These are phyloP conservation scores for Microbotryum intermedium DNA, from an alignment of 1,284 basidiomycete genomes.

Conservation along the genomic window DNA sequence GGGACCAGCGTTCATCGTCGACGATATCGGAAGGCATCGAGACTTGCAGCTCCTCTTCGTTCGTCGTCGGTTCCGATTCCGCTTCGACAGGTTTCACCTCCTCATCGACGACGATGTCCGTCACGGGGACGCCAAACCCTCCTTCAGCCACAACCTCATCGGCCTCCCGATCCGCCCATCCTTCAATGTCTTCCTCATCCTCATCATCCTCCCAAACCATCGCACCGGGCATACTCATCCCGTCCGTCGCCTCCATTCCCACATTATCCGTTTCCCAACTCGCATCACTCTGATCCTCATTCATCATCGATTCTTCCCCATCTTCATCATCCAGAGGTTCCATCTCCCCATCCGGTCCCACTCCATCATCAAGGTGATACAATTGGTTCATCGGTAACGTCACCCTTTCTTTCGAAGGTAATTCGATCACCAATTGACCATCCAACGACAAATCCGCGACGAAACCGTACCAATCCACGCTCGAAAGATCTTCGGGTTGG, in stretches of 20 bases:
- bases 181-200: conserved; percentile 28
- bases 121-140: conserved; percentile 22
- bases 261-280: conserved; percentile 5
- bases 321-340: conserved; percentile 4
- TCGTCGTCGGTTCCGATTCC: background rate
- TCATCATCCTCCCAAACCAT: conserved; percentile 16
- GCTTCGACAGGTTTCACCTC: conserved; percentile 9
- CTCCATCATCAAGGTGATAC: conserved; percentile 29
- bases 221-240: conserved; percentile 6
- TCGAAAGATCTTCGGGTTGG: conserved; percentile 22
- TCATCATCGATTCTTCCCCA: conserved; percentile 7
- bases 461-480: conserved; percentile 44
- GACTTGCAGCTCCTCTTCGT: background rate
- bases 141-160: conserved; percentile 13
- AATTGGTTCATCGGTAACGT: conserved; percentile 30
- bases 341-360: conserved; percentile 15
- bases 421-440: conserved; percentile 39
- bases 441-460: conserved; percentile 41
- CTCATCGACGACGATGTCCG: background rate
- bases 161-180: conserved; percentile 9
- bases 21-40: conserved; percentile 36
- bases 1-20: conserved; percentile 50
- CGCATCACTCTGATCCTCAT: conserved; percentile 15
- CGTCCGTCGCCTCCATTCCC: conserved; percentile 24
- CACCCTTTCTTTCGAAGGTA: conserved; percentile 35